These are phyloP conservation scores for Maudiozyma humilis DNA, from an alignment of 1,139 yeast genomes.

Conservation along the genomic window DNA sequence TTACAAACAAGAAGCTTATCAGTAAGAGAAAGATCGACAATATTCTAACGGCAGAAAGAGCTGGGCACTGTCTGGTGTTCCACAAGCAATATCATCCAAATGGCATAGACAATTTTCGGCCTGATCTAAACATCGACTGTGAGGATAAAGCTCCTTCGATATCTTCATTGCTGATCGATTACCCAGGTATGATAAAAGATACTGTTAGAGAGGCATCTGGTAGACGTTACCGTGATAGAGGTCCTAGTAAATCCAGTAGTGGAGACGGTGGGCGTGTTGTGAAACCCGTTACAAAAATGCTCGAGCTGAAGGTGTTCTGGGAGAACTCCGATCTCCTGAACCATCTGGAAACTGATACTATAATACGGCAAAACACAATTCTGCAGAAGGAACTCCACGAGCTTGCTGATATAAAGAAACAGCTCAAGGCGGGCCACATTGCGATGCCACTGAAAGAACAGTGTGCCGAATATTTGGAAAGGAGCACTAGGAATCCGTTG, in stretches of 20 bases:
- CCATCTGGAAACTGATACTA: constrained; percentile 5
- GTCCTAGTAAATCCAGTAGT: neutral
- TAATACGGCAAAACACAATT: constrained; percentile 6
- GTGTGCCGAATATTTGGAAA: constrained; percentile 1
- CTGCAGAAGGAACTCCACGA: constrained; percentile 2
- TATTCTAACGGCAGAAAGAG: constrained; percentile 21
- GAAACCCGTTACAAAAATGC: neutral
- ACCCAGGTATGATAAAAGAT: constrained; percentile 3
- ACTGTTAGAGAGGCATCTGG: neutral
- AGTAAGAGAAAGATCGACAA: constrained; percentile 20
- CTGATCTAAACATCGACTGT: constrained; percentile 24
- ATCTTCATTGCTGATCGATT: constrained; percentile 1
- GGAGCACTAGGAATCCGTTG: too few relatives aligned
- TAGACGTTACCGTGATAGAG: neutral
- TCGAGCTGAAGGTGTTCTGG: constrained; percentile 5
- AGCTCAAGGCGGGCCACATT: neutral
- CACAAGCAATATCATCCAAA: constrained; percentile 18
- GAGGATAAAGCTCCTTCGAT: constrained; percentile 12
- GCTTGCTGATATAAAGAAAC: neutral
- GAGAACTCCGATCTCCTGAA: constrained; percentile 4
- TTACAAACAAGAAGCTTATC: constrained; percentile 18
- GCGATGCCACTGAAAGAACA: constrained; percentile 3
- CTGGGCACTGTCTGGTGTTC: constrained; percentile 27
- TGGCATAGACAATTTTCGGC: constrained; percentile 16
- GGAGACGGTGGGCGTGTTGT: neutral